Evolutionary conservation across 306 rosid genomes (phyloP), one percentile per base, ranked within the genome.

Genomic region (Lithocarpus polystachyus): DNA sequence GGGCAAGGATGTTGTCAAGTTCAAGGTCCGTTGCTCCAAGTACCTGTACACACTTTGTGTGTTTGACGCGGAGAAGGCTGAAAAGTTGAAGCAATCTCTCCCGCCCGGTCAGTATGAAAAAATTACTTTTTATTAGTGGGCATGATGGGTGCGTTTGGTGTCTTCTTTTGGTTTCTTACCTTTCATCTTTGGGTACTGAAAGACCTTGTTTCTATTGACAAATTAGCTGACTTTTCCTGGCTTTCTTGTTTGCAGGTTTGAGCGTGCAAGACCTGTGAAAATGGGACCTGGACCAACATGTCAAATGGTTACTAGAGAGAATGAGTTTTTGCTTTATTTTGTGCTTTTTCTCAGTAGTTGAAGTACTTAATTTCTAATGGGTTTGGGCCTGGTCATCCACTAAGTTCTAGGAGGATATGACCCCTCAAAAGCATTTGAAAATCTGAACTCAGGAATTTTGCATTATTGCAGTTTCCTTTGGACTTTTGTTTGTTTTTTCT

Each of bases 1-100:
- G 86, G 88, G 90, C 83, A 93, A 83, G 72, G 98, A 88, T 71
- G 94, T 87, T 19, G 97, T 93, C 31, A 93, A 93, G 94, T 93
- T 93, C 71, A 93, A 93, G 88, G 98, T 93, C 19, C 83, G 98
- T 6, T 93, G 98, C 84, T 93, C 97, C 23, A 93, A 88, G 89
- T 91, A 93, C 80, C 97, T 93, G n/a, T 93, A 93, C 91, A 93
- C 98, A 2, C 94, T 93, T 0, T 91, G 93, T 61, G 98, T 93
- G 64, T 88, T 91, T 48, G 98, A 93, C 65, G 43, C 85, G 0
- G 94, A 93, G 92, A 93, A 93, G 85, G 97, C 98, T 1, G 90
- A 89, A 81, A 93, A 93, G 72, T 88, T 93, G 92, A 93, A 91
- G 93, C 98, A 93, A 75, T 93, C 98, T 15, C 97, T 93, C 79